Evolutionary conservation across 2,329 filamentous ascomycete genomes (phyloP).

Genomic region (Fusarium beomiforme): DNA sequence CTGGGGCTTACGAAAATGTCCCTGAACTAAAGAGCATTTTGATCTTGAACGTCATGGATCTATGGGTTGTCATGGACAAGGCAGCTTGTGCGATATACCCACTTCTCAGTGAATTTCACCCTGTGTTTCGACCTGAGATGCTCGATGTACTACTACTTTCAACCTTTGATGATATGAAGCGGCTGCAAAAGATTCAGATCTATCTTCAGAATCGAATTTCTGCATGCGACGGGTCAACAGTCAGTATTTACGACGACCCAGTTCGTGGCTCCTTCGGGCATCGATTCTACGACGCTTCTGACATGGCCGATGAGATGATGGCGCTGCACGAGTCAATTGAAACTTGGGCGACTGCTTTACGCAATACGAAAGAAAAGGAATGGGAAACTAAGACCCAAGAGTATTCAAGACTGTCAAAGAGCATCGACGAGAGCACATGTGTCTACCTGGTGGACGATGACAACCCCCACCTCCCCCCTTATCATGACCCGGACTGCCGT

Average conservation of each 20-base stretch:
- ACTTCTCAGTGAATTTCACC: constrained; percentile 33
- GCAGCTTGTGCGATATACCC: constrained; percentile 33
- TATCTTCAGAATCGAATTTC: constrained; percentile 34
- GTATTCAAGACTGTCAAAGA: constrained; percentile 47
- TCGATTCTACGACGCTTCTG: constrained; percentile 40
- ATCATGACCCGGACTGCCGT: constrained; percentile 45
- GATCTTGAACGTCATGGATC: constrained; percentile 38
- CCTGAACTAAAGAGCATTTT: constrained; percentile 36
- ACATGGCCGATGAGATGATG: constrained; percentile 18
- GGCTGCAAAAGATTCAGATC: constrained; percentile 32
- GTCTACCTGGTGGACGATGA: constrained; percentile 40
- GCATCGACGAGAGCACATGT: constrained; percentile 47
- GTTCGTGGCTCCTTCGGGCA: constrained; percentile 42
- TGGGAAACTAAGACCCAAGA: constrained; percentile 44
- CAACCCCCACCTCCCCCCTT: constrained; percentile 2
- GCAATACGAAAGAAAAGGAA: constrained; percentile 44
- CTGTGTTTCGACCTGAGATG: constrained; percentile 37
- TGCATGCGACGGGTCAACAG: constrained; percentile 10
- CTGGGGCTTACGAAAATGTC: constrained; percentile 14
- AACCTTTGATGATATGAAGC: constrained; percentile 27
- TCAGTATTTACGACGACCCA: constrained; percentile 40
- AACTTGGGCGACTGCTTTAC: constrained; percentile 20
- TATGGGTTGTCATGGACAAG: constrained; percentile 38
- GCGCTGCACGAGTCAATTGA: constrained; percentile 40
- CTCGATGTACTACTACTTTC: constrained; percentile 33